Percentiles rank a stretch among this genome's conserved stretches.
Evolutionary conservation across 75 land plant genomes (phyloP).

Genomic region (Chamaecyparis obtusa): DNA sequence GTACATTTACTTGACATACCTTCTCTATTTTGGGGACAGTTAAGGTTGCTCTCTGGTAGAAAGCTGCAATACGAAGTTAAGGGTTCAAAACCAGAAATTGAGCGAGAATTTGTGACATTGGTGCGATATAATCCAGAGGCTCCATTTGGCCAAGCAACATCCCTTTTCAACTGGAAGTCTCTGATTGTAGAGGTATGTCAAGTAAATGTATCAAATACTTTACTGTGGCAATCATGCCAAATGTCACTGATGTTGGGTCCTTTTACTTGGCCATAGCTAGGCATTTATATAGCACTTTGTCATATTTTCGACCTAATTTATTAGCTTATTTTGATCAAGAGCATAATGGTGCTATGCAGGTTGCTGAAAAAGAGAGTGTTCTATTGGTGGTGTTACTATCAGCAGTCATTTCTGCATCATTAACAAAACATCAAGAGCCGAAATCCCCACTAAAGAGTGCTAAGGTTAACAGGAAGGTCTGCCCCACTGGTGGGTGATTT

Average conservation of each 20-base stretch:
- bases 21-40: slow-evolving; percentile 23
- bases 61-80: slow-evolving; percentile 66
- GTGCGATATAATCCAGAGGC: slow-evolving; percentile 60
- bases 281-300: background rate
- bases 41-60: slow-evolving; percentile 63
- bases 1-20: too few species aligned
- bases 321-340: background rate
- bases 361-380: slow-evolving; percentile 6
- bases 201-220: background rate
- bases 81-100: slow-evolving; percentile 27
- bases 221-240: background rate
- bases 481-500: background rate
- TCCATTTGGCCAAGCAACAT: slow-evolving; percentile 77
- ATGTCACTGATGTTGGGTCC: background rate
- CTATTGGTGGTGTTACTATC: slow-evolving; percentile 1
- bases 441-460: background rate
- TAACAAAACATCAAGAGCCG: background rate
- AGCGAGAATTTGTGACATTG: slow-evolving; percentile 48
- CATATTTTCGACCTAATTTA: background rate
- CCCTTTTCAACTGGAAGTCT: slow-evolving; percentile 57
- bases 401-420: slow-evolving; percentile 4
- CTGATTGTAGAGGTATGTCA: slow-evolving; percentile 50
- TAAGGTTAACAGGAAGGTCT: background rate
- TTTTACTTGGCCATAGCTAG: background rate
- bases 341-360: background rate